Base-by-base conservation (phyloP, 805 yeast species). In the Lachancea lanzarotensis region DNA sequence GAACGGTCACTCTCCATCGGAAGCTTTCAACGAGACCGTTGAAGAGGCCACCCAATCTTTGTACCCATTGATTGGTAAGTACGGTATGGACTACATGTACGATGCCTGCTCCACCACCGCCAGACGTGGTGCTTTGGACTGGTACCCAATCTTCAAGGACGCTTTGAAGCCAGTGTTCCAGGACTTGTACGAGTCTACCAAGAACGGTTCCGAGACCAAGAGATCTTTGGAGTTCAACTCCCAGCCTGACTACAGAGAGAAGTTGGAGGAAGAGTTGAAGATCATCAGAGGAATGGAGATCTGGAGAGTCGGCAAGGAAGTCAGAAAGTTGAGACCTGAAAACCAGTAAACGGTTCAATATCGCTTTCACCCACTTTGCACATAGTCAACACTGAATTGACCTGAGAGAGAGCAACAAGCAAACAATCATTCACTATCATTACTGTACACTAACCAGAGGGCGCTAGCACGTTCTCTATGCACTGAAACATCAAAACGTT, bases 11-110 rank as follows among this genome's bases (percentile, higher is more conserved):
- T 79, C 97, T 57, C 98, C 98, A 77, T 88, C 97, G 51, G 98
- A 93, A 80, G 98, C 98, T 63, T 93, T 93, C 90, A 93, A 93
- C 76, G 98, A 93, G 81, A 93, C 98, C 61, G 98, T 93, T 60
- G 98, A 93, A 81, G 98, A 93, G 79, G 98, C 98, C 57, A 93
- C 98, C 55, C 98, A 93, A 79, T 93, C 98, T 47, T 80, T 93
- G 66, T 93, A 93, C 86, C 98, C 98, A 74, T 83, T 93, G 79
- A 73, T 93, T 62, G 98, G 98, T 76, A 89, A 88, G 75, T 86
- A 93, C 81, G 98, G 98, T 78, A 93, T 93, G 98, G 98, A 93
- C 76, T 93, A 93, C 91, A 93, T 93, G 98, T 93, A 93, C 82
- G 98, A 93, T 70, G 98, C 98, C 65, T 93, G 98, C 77, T 93